Evolutionary conservation across 352 stramenopile genomes (phyloP), one percentile per base, ranked within the genome.

Genomic region (Pythium pyrilobum): DNA sequence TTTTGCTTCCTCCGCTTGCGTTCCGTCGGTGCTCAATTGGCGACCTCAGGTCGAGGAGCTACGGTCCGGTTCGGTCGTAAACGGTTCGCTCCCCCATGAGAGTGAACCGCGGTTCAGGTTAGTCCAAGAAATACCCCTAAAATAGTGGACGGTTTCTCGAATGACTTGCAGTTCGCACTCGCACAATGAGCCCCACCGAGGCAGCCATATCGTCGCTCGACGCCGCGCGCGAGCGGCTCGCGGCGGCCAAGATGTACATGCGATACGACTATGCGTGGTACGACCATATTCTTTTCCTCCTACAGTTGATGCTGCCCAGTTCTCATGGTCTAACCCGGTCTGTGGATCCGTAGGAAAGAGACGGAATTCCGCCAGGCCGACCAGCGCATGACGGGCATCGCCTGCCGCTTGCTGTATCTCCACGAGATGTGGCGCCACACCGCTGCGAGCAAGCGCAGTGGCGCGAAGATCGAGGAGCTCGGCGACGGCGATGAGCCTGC

Each of bases 261-360:
- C 79, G 83, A 48, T 89, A 94, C 49, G 83, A 94, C 52, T 94
- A 94, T 52, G 83, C 83, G 1, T 94, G 83, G 83, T 84, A 58
- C 33, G 66, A 11, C 18, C 45, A 18, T 29, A 33, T 54, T 15
- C 39, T 33, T 33, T 33, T 45, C 24, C 5, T 38, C 69, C 10
- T 42, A 11, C 33, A 50, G 44, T 46, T 28, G 5, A 41, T 23
- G 24, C 15, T 21, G 34, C 11, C 31, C 36, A 41, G 31, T 5
- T 33, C 4, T 40, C 13, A 34, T 23, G 15, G 1, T 20, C 12
- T 23, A 23, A 33, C 25, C 32, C 13, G 2, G 5, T 33, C 6
- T 43, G 5, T 44, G 16, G 2, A 20, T 34, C 21, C 1, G 34
- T 37, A 90, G 80, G 80, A 88, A 87, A 63, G 69, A 78, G 15